These are phyloP conservation scores for Pulveroboletus sp. DNA, from an alignment of 768 basidiomycete species.

Conservation along the genomic window DNA sequence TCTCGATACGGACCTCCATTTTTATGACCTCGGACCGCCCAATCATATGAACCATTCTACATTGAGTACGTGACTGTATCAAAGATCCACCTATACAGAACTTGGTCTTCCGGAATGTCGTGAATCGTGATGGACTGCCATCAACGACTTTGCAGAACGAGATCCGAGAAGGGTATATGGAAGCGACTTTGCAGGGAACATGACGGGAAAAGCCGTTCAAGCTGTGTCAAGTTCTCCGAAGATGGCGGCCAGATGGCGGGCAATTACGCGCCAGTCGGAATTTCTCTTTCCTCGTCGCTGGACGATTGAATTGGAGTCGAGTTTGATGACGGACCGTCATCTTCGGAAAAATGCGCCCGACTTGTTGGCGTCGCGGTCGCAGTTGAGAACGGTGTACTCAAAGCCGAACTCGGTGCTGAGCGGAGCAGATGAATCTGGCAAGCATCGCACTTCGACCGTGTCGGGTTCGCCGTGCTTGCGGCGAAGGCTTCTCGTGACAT, in stretches of 20 bases:
- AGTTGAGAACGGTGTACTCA: not conserved
- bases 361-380: not conserved
- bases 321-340: not conserved
- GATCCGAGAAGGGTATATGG: not conserved
- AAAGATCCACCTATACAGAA: constrained; percentile 3
- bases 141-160: not conserved
- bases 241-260: constrained; percentile 4
- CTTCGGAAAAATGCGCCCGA: constrained; percentile 1
- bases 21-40: not conserved
- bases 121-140: not conserved
- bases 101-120: not conserved
- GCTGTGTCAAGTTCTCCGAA: constrained; percentile 13
- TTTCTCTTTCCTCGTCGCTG: not conserved
- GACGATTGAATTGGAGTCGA: constrained; percentile 2
- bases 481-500: constrained; percentile 1
- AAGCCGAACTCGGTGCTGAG: constrained; percentile 8
- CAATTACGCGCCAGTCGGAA: not conserved
- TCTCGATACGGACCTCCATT: constrained; percentile 14
- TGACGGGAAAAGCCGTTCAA: constrained; percentile 8
- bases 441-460: constrained; percentile 6
- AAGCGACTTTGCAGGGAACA: constrained; percentile 7
- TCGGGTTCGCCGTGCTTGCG: not conserved
- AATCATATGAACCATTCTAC: no score
- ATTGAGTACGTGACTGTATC: not conserved
- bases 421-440: constrained; percentile 9